These are phyloP conservation scores for Pyrus hybrid DNA, from an alignment of 331 rosid species.

Conservation along the genomic window DNA sequence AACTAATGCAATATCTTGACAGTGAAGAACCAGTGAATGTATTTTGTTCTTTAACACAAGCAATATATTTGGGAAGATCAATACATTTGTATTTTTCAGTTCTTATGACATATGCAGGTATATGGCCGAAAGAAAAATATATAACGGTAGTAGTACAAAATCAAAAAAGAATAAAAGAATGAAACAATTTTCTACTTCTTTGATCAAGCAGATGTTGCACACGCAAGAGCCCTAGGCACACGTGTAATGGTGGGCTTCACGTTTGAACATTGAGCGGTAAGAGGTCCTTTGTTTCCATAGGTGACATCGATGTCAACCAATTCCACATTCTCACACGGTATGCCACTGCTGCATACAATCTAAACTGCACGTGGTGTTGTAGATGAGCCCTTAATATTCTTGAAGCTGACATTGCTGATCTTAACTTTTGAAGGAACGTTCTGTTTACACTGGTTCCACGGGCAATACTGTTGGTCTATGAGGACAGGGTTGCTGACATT, in stretches of 20 bases:
- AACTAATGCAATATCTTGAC: too few relatives aligned
- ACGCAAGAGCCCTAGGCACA: slow-evolving; percentile 12
- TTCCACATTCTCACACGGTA: slow-evolving; percentile 35
- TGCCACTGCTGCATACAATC: slow-evolving; percentile 27
- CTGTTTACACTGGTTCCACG: slow-evolving; percentile 18
- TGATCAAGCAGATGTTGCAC: background rate
- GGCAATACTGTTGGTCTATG: slow-evolving; percentile 55
- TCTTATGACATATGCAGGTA: too few relatives aligned
- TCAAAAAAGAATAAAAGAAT: too few relatives aligned
- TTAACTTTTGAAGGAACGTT: slow-evolving; percentile 31
- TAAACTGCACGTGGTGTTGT: slow-evolving; percentile 18
- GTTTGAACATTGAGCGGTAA: slow-evolving; percentile 25
- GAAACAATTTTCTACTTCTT: background rate
- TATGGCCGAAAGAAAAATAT: too few relatives aligned
- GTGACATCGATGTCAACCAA: slow-evolving; percentile 19
- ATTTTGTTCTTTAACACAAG: too few relatives aligned
- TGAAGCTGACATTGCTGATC: slow-evolving; percentile 34
- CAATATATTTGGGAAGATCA: too few relatives aligned
- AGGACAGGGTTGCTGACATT: slow-evolving; percentile 30
- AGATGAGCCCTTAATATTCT: slow-evolving; percentile 36
- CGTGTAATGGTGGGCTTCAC: slow-evolving; percentile 30
- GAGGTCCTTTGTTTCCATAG: slow-evolving; percentile 22
- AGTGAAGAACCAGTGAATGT: too few relatives aligned
- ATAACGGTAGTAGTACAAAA: too few relatives aligned
- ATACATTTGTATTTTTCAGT: too few relatives aligned